Evolutionary conservation across 2,329 filamentous ascomycete species (phyloP).

Genomic region (Arachnomyces sp.): DNA sequence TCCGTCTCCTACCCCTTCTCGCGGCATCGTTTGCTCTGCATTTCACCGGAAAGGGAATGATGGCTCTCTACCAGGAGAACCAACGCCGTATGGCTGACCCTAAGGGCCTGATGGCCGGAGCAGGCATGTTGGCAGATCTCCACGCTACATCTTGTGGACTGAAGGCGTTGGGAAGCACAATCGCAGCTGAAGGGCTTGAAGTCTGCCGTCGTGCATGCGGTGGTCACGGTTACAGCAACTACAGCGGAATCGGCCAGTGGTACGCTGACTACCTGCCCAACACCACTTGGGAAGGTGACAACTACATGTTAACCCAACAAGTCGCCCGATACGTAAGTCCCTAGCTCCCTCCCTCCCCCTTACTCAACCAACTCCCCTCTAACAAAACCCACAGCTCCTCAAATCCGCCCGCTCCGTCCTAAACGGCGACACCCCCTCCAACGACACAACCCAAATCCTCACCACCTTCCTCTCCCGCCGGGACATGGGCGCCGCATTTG

Average conservation of each 20-base stretch:
- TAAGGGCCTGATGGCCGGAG: slow-evolving; percentile 58
- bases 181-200: slow-evolving; percentile 65
- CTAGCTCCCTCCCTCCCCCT: not conserved
- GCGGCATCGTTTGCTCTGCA: slow-evolving; percentile 70
- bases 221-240: slow-evolving; percentile 67
- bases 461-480: slow-evolving; percentile 55
- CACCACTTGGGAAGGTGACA: slow-evolving; percentile 67
- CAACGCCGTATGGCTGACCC: slow-evolving; percentile 64
- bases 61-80: slow-evolving; percentile 62
- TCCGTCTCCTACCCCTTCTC: slow-evolving; percentile 61
- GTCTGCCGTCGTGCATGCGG: slow-evolving; percentile 67
- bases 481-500: slow-evolving; percentile 65
- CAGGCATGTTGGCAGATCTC: slow-evolving; percentile 62
- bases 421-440: slow-evolving; percentile 54
- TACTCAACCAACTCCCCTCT: not conserved
- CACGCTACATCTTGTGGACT: slow-evolving; percentile 70
- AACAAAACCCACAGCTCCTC: slow-evolving; percentile 43
- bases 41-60: slow-evolving; percentile 71
- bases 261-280: slow-evolving; percentile 69
- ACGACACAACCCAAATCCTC: slow-evolving; percentile 62
- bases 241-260: slow-evolving; percentile 66
- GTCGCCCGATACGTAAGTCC: slow-evolving; percentile 58
- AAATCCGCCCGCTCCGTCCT: slow-evolving; percentile 66
- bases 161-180: slow-evolving; percentile 64
- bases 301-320: slow-evolving; percentile 76